Conservation (phyloP, 2,329 filamentous ascomycete species). For the Cyphellophora europaea region DNA sequence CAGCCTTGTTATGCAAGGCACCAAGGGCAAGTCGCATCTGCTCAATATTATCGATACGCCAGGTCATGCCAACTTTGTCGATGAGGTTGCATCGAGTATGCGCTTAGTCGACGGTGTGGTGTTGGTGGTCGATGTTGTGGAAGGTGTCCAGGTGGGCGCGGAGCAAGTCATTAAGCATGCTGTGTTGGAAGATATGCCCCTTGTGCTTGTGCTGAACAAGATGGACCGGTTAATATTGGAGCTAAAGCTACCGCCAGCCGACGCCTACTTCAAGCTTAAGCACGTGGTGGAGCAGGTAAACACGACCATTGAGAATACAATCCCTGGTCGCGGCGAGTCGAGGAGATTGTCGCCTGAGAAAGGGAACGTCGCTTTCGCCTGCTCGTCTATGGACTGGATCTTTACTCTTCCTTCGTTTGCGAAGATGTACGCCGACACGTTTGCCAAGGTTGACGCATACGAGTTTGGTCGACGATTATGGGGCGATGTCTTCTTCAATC, state of each 20-base stretch:
- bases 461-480: slow-evolving; percentile 82
- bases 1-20: slow-evolving; percentile 80
- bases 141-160: slow-evolving; percentile 97
- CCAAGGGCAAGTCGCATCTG: slow-evolving; percentile 87
- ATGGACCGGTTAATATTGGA: slow-evolving; percentile 93
- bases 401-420: slow-evolving; percentile 92
- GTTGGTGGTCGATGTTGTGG: slow-evolving; percentile 88
- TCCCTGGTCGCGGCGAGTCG: slow-evolving; percentile 70
- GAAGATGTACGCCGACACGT: slow-evolving; percentile 89
- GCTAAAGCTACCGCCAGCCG: slow-evolving; percentile 82
- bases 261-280: slow-evolving; percentile 98
- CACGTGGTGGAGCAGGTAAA: slow-evolving; percentile 99
- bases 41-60: slow-evolving; percentile 94
- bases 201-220: slow-evolving; percentile 92
- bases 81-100: slow-evolving; percentile 84
- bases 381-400: slow-evolving; percentile 89
- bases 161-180: slow-evolving; percentile 97
- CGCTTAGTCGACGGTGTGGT: slow-evolving; percentile 86
- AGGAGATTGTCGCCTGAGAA: slow-evolving; percentile 86
- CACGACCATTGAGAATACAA: slow-evolving; percentile 79
- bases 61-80: slow-evolving; percentile 96
- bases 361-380: slow-evolving; percentile 96
- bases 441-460: slow-evolving; percentile 67
- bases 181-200: slow-evolving; percentile 75
- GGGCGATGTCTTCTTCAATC: slow-evolving; percentile 97